phyloP scores from a whole-genome alignment of 208 protist genomes.

The Leishmania arabica region DNA sequence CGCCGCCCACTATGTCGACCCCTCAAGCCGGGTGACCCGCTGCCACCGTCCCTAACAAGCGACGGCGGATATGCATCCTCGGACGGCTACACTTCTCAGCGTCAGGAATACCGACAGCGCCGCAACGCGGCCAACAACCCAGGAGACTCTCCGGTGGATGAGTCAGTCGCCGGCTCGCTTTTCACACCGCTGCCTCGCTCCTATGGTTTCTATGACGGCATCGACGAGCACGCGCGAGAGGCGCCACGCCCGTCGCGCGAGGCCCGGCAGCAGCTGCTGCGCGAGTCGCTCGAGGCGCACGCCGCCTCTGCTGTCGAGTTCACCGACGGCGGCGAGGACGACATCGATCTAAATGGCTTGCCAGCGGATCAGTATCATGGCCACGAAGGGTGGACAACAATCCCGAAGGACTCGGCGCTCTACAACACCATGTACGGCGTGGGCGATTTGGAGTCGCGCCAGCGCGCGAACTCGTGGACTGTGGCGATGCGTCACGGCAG shows the following conservation, averaged over 20 bases:
- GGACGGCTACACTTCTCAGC: slow-evolving; percentile 31
- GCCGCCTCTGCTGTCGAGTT: slow-evolving; percentile 77
- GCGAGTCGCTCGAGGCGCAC: slow-evolving; percentile 54
- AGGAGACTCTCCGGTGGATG: background rate
- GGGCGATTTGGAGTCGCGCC: slow-evolving; percentile 75
- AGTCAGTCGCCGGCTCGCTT: slow-evolving; percentile 41
- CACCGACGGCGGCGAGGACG: slow-evolving; percentile 72
- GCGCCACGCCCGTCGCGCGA: slow-evolving; percentile 34
- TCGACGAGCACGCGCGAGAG: slow-evolving; percentile 67
- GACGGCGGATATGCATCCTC: background rate
- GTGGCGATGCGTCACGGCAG: slow-evolving; percentile 28
- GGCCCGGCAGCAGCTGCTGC: slow-evolving; percentile 51
- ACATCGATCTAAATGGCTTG: slow-evolving; percentile 78
- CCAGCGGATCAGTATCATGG: slow-evolving; percentile 77
- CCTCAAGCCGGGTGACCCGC: slow-evolving; percentile 17
- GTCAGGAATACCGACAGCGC: slow-evolving; percentile 20
- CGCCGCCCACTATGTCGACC: slow-evolving; percentile 9
- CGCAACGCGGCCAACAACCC: background rate
- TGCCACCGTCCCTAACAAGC: slow-evolving; percentile 5
- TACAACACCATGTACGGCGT: slow-evolving; percentile 59
- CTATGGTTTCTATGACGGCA: slow-evolving; percentile 70
- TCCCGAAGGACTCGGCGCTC: slow-evolving; percentile 78
- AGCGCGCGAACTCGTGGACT: slow-evolving; percentile 78
- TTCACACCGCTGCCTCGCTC: slow-evolving; percentile 66
- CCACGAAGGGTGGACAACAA: slow-evolving; percentile 67